Evolutionary conservation across 148 eudicot genomes (phyloP).

Genomic region (Fagopyrum tataricum): DNA sequence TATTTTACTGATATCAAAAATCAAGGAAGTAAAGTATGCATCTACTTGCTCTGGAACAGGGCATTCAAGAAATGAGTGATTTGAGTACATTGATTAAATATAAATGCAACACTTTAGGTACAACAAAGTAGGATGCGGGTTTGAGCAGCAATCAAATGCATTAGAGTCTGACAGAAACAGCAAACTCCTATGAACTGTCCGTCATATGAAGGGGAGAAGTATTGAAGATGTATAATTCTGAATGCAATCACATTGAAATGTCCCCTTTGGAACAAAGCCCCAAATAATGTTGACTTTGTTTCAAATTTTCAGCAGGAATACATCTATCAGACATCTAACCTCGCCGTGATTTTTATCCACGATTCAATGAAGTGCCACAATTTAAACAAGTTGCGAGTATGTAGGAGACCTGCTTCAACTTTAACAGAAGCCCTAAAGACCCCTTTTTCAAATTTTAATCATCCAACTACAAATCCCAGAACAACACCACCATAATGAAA

Average conservation of each 20-base stretch:
- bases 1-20: not conserved
- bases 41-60: not conserved
- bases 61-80: not conserved
- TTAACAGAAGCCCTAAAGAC: not conserved
- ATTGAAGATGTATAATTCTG: not conserved
- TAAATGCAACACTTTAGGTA: not conserved
- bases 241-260: not conserved
- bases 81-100: not conserved
- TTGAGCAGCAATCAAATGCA: not conserved
- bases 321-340: not conserved
- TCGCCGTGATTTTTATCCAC: not conserved
- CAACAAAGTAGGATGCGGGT: too few relatives aligned
- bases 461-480: not conserved
- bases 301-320: not conserved
- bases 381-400: not conserved
- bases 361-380: slow-evolving; percentile 1
- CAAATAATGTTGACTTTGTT: not conserved
- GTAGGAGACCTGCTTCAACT: not conserved
- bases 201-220: not conserved
- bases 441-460: not conserved
- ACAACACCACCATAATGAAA: not conserved
- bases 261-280: not conserved
- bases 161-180: too few relatives aligned
- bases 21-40: not conserved
- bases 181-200: too few relatives aligned